Evolutionary conservation across 2,329 filamentous ascomycete species (phyloP).

Genomic region (Aspergillus tamarii): DNA sequence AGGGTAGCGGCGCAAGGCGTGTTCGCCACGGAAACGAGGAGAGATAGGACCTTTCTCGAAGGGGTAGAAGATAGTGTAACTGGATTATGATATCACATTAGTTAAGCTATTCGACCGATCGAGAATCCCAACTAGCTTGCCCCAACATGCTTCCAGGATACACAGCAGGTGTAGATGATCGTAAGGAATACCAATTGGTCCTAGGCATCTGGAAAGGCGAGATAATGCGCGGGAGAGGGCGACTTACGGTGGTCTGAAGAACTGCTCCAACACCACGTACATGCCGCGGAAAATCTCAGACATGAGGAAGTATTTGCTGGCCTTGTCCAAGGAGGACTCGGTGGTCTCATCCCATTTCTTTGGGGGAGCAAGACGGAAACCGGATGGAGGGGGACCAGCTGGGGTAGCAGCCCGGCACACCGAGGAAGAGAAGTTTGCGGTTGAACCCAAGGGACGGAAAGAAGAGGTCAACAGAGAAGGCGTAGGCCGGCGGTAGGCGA

Average conservation of each 20-base stretch:
- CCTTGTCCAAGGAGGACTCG: constrained; percentile 77
- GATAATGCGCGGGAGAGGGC: constrained; percentile 7
- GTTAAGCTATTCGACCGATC: constrained; percentile 1
- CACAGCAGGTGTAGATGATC: neutral
- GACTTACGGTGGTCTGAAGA: constrained; percentile 94
- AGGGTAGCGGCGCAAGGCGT: constrained; percentile 93
- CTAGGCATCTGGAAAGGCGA: neutral
- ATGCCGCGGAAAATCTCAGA: constrained; percentile 96
- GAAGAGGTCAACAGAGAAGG: constrained; percentile 33
- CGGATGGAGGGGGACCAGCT: constrained; percentile 74
- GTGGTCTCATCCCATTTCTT: constrained; percentile 79
- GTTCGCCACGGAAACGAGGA: constrained; percentile 95
- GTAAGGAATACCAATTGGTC: neutral
- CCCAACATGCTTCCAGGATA: neutral
- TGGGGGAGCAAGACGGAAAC: constrained; percentile 75
- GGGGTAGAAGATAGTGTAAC: constrained; percentile 97
- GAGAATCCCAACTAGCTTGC: neutral
- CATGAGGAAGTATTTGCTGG: constrained; percentile 93
- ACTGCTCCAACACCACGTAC: constrained; percentile 97
- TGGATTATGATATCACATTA: constrained; percentile 41
- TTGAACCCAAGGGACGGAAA: constrained; percentile 47
- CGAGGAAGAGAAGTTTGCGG: constrained; percentile 65
- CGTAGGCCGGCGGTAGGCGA: constrained; percentile 45
- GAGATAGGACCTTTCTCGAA: constrained; percentile 99
- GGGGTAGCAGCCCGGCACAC: constrained; percentile 68